These are phyloP conservation scores for Psidium friedrichsthalianum DNA, from an alignment of 345 rosid genomes.

Conservation along the genomic window DNA sequence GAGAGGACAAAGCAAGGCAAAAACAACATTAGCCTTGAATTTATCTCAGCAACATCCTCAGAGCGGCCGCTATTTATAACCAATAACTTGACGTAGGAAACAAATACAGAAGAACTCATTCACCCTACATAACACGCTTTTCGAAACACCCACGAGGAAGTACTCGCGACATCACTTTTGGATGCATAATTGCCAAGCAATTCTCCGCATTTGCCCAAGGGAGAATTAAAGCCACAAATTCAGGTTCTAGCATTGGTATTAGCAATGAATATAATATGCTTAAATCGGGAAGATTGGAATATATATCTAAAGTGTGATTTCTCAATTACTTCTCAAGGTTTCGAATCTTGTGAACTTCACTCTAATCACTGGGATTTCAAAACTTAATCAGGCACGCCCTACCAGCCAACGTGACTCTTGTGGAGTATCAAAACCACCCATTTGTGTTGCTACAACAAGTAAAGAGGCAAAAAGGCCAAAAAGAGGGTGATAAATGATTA, in stretches of 20 bases:
- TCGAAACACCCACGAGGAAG: not conserved
- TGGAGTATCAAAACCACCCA: not conserved
- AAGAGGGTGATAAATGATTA: not conserved
- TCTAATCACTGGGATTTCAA: too few species aligned
- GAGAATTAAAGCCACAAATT: not conserved
- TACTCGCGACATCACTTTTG: not conserved
- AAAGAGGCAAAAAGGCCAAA: not conserved
- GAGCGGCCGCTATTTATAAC: not conserved
- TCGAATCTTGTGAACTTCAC: too few species aligned
- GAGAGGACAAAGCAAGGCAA: not conserved
- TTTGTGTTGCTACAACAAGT: not conserved
- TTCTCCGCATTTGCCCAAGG: not conserved
- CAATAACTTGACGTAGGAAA: not conserved
- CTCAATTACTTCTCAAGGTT: too few species aligned
- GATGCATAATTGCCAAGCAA: not conserved
- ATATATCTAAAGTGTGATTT: too few species aligned
- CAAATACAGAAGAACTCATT: not conserved
- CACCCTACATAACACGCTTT: not conserved
- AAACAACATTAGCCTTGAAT: not conserved
- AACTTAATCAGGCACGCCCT: too few species aligned
- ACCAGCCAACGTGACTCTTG: too few species aligned
- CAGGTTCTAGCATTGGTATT: fast-evolving
- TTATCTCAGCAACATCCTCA: not conserved
- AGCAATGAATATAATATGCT: not conserved
- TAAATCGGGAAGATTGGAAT: too few species aligned